Evolutionary conservation across 169 alveolate species (phyloP).

Genomic region (Plasmodium fragile): DNA sequence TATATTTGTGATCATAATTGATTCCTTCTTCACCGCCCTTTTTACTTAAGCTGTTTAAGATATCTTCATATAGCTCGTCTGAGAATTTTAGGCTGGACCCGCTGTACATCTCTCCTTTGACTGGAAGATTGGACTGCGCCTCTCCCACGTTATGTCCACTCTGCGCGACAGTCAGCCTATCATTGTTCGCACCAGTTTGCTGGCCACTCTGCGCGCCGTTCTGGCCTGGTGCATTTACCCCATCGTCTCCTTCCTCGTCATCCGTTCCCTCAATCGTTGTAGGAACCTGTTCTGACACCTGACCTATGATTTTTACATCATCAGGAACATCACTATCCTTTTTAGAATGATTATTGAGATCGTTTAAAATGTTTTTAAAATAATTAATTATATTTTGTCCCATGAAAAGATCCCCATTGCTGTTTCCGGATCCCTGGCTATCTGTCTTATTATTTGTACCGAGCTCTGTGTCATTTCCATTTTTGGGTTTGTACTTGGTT

Average conservation of each 20-base stretch:
- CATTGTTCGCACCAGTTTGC: too few species aligned
- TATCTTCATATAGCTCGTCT: not conserved
- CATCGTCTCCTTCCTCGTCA: not conserved
- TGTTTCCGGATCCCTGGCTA: not conserved
- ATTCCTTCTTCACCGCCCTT: not conserved
- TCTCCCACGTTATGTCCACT: not conserved
- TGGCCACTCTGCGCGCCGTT: not conserved
- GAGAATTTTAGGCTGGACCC: not conserved
- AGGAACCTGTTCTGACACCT: not conserved
- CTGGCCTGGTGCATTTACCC: not conserved
- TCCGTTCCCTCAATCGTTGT: not conserved
- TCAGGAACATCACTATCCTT: not conserved
- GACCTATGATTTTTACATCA: not conserved
- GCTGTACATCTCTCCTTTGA: not conserved
- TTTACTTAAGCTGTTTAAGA: not conserved
- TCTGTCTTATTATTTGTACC: not conserved
- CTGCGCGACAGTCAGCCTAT: too few species aligned
- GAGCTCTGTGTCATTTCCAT: not conserved
- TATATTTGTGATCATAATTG: not conserved
- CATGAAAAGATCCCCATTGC: not conserved
- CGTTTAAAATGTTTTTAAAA: not conserved
- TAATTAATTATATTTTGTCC: not conserved
- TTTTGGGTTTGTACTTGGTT: not conserved
- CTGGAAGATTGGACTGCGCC: not conserved
- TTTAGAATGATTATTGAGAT: not conserved